Evolutionary conservation across 192 early-diverging fungal species (phyloP).

Genomic region (Lobosporangium transversale): DNA sequence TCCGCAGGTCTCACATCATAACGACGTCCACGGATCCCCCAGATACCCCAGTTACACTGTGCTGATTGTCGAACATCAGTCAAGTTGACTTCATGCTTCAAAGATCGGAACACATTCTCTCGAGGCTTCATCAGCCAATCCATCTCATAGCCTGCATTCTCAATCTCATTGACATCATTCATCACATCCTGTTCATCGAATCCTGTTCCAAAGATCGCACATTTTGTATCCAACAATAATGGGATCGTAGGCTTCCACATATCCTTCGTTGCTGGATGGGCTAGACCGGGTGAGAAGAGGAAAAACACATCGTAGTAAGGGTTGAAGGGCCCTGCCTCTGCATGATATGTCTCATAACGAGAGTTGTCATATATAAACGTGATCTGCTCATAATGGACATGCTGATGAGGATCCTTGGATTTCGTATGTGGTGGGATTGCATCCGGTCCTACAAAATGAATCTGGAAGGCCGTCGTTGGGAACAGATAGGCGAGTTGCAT

Average conservation of each 20-base stretch:
- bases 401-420: conserved; percentile 39
- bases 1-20: conserved; percentile 73
- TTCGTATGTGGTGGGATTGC: conserved; percentile 60
- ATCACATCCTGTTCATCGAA: conserved; percentile 76
- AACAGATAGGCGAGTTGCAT: conserved; percentile 78
- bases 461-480: conserved; percentile 75
- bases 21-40: conserved; percentile 80
- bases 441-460: conserved; percentile 86
- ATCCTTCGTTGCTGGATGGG: conserved; percentile 65
- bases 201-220: conserved; percentile 80
- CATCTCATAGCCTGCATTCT: conserved; percentile 56
- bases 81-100: conserved; percentile 79
- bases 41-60: conserved; percentile 83
- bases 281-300: conserved; percentile 80
- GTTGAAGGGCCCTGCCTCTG: conserved; percentile 70
- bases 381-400: conserved; percentile 65
- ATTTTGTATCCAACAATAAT: conserved; percentile 78
- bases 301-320: conserved; percentile 84
- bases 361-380: conserved; percentile 74
- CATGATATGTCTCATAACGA: conserved; percentile 72
- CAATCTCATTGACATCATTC: conserved; percentile 62
- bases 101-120: conserved; percentile 72
- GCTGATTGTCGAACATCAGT: conserved; percentile 76
- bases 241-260: conserved; percentile 75
- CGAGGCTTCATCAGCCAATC: conserved; percentile 80